phyloP scores from a whole-genome alignment of 108 stramenopile genomes.

The Skeletonema costatum region DNA sequence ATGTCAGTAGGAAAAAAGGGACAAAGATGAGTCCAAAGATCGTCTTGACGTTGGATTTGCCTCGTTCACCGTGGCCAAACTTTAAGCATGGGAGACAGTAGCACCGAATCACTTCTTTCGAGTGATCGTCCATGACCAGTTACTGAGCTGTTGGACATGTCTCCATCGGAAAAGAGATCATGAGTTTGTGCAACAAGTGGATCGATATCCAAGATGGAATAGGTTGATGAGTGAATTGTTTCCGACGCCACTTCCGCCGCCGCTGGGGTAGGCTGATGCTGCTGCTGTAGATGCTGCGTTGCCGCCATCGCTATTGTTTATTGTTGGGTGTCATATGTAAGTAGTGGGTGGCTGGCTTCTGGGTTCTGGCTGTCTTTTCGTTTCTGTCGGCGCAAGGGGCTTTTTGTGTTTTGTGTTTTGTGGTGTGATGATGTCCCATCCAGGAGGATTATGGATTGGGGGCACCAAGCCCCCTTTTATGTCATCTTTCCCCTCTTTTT shows the following conservation, averaged over 20 bases:
- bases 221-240: neutral
- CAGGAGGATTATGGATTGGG: too few species aligned
- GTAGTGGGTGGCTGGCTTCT: too few species aligned
- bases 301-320: too few species aligned
- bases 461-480: too few species aligned
- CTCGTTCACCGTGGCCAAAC: conserved; percentile 21
- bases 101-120: neutral
- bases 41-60: conserved; percentile 20
- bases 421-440: too few species aligned
- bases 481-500: too few species aligned
- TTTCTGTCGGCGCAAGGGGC: too few species aligned
- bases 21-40: conserved; percentile 16
- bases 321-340: too few species aligned
- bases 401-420: too few species aligned
- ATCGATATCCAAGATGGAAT: neutral
- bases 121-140: neutral
- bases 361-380: too few species aligned
- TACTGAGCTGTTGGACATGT: neutral
- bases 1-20: conserved; percentile 26
- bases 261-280: neutral
- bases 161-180: neutral
- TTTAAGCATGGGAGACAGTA: conserved; percentile 32
- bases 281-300: neutral
- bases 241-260: neutral
- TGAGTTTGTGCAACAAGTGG: neutral